phyloP scores from a whole-genome alignment of 768 basidiomycete genomes.

The Leucocoprinus leucothites region DNA sequence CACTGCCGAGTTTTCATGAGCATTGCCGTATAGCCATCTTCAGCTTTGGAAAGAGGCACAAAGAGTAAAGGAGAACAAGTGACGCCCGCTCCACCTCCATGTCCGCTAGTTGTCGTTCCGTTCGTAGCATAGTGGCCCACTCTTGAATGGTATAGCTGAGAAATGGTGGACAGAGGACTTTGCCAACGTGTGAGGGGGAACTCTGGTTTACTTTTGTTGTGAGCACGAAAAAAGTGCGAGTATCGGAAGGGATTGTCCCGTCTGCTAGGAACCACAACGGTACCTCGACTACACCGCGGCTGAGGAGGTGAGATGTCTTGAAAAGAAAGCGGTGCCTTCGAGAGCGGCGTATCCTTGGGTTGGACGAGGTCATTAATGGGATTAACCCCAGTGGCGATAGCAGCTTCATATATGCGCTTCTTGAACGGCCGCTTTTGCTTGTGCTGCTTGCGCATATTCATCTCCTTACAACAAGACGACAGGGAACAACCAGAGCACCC shows the following conservation, averaged over 20 bases:
- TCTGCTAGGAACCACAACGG: neutral
- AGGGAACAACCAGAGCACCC: neutral
- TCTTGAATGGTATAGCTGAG: neutral
- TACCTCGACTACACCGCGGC: neutral
- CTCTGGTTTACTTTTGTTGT: neutral
- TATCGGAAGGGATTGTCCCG: neutral
- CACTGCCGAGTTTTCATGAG: slow-evolving; percentile 4
- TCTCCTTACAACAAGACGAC: neutral
- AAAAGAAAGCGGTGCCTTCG: slow-evolving; percentile 16
- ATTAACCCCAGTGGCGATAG: slow-evolving; percentile 30
- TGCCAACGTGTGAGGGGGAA: neutral
- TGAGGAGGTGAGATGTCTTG: neutral
- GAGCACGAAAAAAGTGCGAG: neutral
- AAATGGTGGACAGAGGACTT: neutral
- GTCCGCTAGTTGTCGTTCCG: too few relatives aligned
- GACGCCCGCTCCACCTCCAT: neutral
- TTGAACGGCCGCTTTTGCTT: slow-evolving; percentile 18
- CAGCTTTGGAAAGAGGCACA: slow-evolving; percentile 25
- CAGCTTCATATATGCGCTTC: slow-evolving; percentile 33
- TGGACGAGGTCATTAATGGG: slow-evolving; percentile 23
- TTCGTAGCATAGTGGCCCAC: neutral
- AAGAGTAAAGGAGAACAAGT: slow-evolving; percentile 26
- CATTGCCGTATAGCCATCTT: slow-evolving; percentile 20
- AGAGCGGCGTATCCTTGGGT: slow-evolving; percentile 9
- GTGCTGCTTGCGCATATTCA: neutral